These are phyloP conservation scores for Selaginella tamariscina DNA, from an alignment of 75 land plant species.

Conservation along the genomic window DNA sequence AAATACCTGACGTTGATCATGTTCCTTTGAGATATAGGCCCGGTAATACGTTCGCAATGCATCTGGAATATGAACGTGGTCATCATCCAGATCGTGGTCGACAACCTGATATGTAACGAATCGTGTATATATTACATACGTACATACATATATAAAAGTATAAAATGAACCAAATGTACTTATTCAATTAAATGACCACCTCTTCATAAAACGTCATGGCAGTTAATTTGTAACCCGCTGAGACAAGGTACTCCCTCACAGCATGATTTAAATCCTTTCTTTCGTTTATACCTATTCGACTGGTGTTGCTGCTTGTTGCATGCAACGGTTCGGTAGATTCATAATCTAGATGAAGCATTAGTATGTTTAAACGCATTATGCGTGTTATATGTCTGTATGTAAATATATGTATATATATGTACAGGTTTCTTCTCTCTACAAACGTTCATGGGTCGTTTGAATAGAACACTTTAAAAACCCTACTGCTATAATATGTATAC, in stretches of 20 bases:
- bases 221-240: slow-evolving; percentile 84
- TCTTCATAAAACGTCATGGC: slow-evolving; percentile 97
- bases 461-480: too few relatives aligned
- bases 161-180: background rate
- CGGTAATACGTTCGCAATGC: slow-evolving; percentile 82
- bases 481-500: too few relatives aligned
- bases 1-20: background rate
- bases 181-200: slow-evolving; percentile 26
- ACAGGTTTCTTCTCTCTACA: too few relatives aligned
- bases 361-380: too few relatives aligned
- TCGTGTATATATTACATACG: background rate
- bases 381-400: too few relatives aligned
- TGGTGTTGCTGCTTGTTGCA: too few relatives aligned
- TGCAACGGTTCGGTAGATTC: too few relatives aligned
- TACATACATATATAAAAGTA: background rate
- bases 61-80: slow-evolving; percentile 62
- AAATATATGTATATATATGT: too few relatives aligned
- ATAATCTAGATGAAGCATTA: too few relatives aligned
- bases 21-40: slow-evolving; percentile 38
- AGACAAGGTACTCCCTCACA: slow-evolving; percentile 76
- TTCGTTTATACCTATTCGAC: slow-evolving; percentile 44
- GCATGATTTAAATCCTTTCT: slow-evolving; percentile 78
- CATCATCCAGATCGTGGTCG: slow-evolving; percentile 67
- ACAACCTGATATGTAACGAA: slow-evolving; percentile 36
- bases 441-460: too few relatives aligned